Base-by-base conservation (phyloP, 495 filamentous ascomycete genomes). In the Penicillium desertorum region DNA sequence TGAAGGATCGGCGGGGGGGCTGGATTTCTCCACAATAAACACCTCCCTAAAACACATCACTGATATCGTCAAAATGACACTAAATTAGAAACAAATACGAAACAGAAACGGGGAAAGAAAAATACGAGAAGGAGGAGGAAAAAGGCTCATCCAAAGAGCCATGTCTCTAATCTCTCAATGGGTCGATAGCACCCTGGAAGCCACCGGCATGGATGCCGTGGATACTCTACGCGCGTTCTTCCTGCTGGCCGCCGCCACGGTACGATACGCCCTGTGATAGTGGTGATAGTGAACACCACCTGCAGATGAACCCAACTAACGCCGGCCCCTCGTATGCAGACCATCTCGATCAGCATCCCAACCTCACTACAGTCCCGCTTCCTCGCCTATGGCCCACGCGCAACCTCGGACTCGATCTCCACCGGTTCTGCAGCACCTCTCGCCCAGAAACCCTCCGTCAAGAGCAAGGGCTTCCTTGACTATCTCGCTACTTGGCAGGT, bases 331-430 rank as follows among this genome's bases (percentile, higher is more conserved):
- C 51, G 41, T 42, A 41, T 36, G 32, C 69, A 87, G 84, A 76
- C 83, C n/a, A 58, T 86, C 23, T 66, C 81, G 25, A 70, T 83
- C 47, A 78, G 74, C 63, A 66, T 78, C 56, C 64, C 79, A n/a
- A 73, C 80, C 34, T 58, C 76, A n/a, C 63, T 86, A 22, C 76
- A 71, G 49, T 59, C 63, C 44, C 83, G 83, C 43, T 84, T 86
- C 67, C 67, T 88, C 30, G 62, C 73, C 37, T 88, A 87, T 65
- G 85, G 85, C 46, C 71, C 82, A 20, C 80, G 85, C 65, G 71
- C 80, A 30, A 76, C 73, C 52, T 59, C 65, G 19, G 64, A 63
- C 46, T 14, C 49, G 32, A 25, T 47, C 51, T 53, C 53, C 61
- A 45, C 55, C 70, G 27, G 34, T 52, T 14, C 50, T 17, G 50